These are phyloP conservation scores for Zangia roseola DNA, from an alignment of 768 basidiomycete species.

Conservation along the genomic window DNA sequence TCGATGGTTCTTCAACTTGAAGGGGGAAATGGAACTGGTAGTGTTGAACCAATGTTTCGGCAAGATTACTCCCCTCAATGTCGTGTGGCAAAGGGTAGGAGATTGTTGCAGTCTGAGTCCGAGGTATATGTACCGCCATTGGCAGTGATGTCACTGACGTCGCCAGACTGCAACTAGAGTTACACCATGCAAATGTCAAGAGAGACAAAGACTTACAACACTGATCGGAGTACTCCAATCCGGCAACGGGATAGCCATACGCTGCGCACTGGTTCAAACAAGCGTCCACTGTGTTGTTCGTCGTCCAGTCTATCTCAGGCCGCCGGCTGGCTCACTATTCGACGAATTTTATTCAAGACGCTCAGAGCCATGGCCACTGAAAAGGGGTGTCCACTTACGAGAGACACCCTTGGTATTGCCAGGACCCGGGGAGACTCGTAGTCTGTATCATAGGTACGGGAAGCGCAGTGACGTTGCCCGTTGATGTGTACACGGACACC, in stretches of 20 bases:
- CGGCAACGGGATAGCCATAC: conserved; percentile 72
- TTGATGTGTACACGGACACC: conserved; percentile 66
- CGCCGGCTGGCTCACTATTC: conserved; percentile 45
- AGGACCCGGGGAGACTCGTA: conserved; percentile 60
- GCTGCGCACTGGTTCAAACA: conserved; percentile 69
- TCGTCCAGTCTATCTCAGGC: conserved; percentile 49
- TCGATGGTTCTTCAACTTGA: too few species aligned
- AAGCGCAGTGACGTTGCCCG: conserved; percentile 47
- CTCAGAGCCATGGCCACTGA: not conserved
- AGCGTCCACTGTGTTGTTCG: conserved; percentile 60
- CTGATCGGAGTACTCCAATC: conserved; percentile 66
- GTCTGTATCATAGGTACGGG: conserved; percentile 59
- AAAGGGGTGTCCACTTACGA: conserved; percentile 39
- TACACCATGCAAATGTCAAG: not conserved
- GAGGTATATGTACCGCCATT: conserved; percentile 33
- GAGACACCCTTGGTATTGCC: conserved; percentile 66
- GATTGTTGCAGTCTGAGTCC: conserved; percentile 41
- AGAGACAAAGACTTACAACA: conserved; percentile 55
- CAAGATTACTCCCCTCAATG: too few species aligned
- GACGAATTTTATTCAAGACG: not conserved
- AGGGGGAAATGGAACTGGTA: too few species aligned
- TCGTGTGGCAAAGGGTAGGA: too few species aligned
- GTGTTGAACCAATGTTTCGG: too few species aligned
- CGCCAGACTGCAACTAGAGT: conserved; percentile 55
- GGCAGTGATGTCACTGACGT: conserved; percentile 48